Percentiles rank a stretch among this genome's conserved stretches.
Evolutionary conservation across 371 early-diverging fungal species (phyloP).

Genomic region (Smittium culicis): DNA sequence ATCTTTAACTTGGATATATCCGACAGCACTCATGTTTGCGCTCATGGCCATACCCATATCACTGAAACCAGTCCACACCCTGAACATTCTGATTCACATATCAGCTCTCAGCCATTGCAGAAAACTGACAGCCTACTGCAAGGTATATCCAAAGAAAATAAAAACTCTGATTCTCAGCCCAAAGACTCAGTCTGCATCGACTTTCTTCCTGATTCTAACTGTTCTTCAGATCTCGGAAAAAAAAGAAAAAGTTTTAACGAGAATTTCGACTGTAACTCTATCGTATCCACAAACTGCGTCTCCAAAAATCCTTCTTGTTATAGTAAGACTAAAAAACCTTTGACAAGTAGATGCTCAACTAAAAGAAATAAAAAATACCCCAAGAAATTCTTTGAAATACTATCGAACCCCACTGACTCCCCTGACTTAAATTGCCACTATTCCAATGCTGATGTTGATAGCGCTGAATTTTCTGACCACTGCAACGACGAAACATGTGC

Average conservation of each 20-base stretch:
- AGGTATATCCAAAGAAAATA: no score
- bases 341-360: background rate
- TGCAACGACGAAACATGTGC: conserved; percentile 4
- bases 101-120: background rate
- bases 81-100: background rate
- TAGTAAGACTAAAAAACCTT: background rate
- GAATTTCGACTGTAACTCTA: background rate
- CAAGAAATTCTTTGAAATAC: background rate
- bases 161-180: background rate
- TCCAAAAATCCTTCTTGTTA: background rate
- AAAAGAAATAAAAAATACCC: background rate
- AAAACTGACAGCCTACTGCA: no score
- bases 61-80: background rate
- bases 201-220: background rate
- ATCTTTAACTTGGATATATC: conserved; percentile 12
- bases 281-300: background rate
- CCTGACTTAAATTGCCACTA: background rate
- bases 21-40: background rate
- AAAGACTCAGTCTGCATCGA: background rate
- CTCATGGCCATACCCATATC: background rate
- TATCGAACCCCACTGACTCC: background rate
- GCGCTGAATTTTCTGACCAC: background rate
- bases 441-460: conserved; percentile 25
- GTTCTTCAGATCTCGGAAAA: background rate
- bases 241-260: background rate